phyloP scores from a whole-genome alignment of 768 basidiomycete genomes.

The Suillus weaverae region DNA sequence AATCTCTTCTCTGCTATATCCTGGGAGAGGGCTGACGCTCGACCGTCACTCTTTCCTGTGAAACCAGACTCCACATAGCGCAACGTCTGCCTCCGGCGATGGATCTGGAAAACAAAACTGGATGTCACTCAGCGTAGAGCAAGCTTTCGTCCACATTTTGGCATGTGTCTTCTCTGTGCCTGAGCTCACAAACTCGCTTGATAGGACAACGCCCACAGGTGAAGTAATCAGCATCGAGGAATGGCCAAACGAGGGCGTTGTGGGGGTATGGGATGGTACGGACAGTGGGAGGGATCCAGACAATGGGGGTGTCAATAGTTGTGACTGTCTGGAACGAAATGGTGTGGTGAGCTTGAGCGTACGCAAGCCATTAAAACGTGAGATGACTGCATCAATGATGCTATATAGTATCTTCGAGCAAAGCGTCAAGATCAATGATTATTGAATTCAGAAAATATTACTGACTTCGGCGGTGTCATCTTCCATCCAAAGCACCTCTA shows the following conservation, averaged over 20 bases:
- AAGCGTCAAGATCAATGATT: not conserved
- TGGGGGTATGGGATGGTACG: conserved; percentile 12
- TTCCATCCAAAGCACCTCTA: conserved; percentile 29
- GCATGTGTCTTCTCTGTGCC: conserved; percentile 26
- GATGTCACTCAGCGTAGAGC: conserved; percentile 27
- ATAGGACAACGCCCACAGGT: not conserved
- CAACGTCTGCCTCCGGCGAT: conserved; percentile 25
- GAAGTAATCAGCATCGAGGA: conserved; percentile 5
- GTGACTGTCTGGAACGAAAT: conserved; percentile 28
- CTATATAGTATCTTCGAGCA: conserved; percentile 25
- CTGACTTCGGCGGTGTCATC: conserved; percentile 31
- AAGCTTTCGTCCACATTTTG: conserved; percentile 28
- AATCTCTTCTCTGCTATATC: not conserved
- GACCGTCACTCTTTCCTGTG: conserved; percentile 17
- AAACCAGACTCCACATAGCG: conserved; percentile 33
- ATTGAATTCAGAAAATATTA: not conserved
- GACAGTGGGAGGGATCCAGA: conserved; percentile 6
- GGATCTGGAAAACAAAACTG: conserved; percentile 33
- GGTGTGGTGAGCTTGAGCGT: conserved; percentile 32
- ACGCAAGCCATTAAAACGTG: conserved; percentile 30
- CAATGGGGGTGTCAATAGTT: not conserved
- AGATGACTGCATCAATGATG: conserved; percentile 32
- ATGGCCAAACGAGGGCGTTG: not conserved
- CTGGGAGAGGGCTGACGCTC: not conserved
- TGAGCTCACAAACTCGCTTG: conserved; percentile 31